Conservation (phyloP, 352 stramenopile species). For the Phytopythium delawarense region DNA sequence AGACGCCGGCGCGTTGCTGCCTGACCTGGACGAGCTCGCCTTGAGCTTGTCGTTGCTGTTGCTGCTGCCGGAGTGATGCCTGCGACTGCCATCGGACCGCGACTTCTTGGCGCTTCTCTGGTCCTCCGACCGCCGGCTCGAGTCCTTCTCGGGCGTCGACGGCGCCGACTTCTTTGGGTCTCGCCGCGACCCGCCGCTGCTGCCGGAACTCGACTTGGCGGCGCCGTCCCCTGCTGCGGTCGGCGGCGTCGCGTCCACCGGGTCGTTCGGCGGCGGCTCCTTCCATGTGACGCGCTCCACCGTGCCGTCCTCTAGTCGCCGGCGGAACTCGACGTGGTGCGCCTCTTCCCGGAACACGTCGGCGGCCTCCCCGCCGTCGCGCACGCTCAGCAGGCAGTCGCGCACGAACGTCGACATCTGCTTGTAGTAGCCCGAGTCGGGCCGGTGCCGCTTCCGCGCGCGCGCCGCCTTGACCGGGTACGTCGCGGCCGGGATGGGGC, state of each 20-base stretch:
- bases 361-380: constrained; percentile 32
- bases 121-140: constrained; percentile 13
- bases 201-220: constrained; percentile 11
- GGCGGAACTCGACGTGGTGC: constrained; percentile 63
- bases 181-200: constrained; percentile 12
- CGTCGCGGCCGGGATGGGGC: constrained; percentile 4
- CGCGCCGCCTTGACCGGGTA: constrained; percentile 76
- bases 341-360: constrained; percentile 52
- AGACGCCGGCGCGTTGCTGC: neutral
- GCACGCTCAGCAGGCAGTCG: constrained; percentile 76
- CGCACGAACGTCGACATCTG: constrained; percentile 85
- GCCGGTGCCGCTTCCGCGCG: constrained; percentile 76
- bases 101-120: constrained; percentile 12
- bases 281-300: constrained; percentile 82
- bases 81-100: constrained; percentile 1
- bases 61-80: constrained; percentile 1
- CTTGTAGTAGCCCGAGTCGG: constrained; percentile 78
- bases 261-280: constrained; percentile 40
- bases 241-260: constrained; percentile 3
- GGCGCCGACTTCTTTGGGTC: neutral
- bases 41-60: constrained; percentile 7
- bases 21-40: constrained; percentile 7
- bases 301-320: constrained; percentile 50
- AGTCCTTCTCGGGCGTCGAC: constrained; percentile 19
- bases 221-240: constrained; percentile 8